Evolutionary conservation across 2,329 filamentous ascomycete genomes (phyloP).

Genomic region (Sarocladium oryzae): DNA sequence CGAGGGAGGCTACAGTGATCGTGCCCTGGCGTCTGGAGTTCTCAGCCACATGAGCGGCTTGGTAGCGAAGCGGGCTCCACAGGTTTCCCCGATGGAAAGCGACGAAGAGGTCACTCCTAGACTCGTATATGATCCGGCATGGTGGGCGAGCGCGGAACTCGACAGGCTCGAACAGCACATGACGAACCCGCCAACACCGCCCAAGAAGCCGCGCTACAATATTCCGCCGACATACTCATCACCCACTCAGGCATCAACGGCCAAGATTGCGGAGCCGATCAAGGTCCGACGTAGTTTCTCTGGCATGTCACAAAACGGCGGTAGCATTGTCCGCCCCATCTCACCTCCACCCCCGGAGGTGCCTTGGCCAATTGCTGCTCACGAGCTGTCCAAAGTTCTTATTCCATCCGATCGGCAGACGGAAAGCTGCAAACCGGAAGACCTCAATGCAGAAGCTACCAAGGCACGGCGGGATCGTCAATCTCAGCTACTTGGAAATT

Average conservation of each 20-base stretch:
- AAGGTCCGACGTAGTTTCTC: constrained; percentile 60
- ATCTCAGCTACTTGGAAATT: constrained; percentile 34
- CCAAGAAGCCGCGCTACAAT: constrained; percentile 47
- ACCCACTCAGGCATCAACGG: constrained; percentile 80
- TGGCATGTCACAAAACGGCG: constrained; percentile 29
- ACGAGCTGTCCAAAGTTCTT: constrained; percentile 75
- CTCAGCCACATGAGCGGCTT: constrained; percentile 86
- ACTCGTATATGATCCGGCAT: constrained; percentile 57
- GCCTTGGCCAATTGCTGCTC: constrained; percentile 75
- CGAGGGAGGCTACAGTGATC: constrained; percentile 93
- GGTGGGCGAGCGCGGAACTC: constrained; percentile 64
- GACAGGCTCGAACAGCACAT: constrained; percentile 62
- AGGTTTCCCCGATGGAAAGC: not conserved
- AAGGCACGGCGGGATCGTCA: constrained; percentile 59
- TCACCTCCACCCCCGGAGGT: constrained; percentile 74
- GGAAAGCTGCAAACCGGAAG: constrained; percentile 68
- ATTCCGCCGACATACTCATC: constrained; percentile 71
- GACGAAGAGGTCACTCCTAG: constrained; percentile 52
- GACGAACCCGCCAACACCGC: constrained; percentile 40
- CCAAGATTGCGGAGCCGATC: constrained; percentile 65
- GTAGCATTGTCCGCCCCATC: constrained; percentile 30
- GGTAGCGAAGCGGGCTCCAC: constrained; percentile 25
- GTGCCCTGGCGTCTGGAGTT: constrained; percentile 80
- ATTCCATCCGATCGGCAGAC: constrained; percentile 72
- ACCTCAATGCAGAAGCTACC: constrained; percentile 65